Evolutionary conservation across 1,139 yeast genomes (phyloP).

Genomic region (Pichia sp.): DNA sequence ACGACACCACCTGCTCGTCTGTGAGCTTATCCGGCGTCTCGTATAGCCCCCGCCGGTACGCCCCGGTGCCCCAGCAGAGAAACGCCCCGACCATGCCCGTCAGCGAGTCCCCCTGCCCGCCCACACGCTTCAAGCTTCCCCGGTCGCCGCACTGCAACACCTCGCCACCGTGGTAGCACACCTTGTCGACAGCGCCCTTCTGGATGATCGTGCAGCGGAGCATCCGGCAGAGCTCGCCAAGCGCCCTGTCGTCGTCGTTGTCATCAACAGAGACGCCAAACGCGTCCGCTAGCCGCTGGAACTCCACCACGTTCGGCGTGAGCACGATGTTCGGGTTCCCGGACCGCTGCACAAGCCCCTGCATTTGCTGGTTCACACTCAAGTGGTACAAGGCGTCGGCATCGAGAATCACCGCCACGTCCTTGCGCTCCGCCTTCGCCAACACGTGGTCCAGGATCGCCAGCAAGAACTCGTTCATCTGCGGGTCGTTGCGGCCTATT

Average conservation of each 20-base stretch:
- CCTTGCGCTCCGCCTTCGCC: slow-evolving; percentile 32
- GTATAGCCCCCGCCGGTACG: slow-evolving; percentile 51
- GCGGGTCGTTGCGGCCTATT: slow-evolving; percentile 66
- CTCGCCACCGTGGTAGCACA: slow-evolving; percentile 45
- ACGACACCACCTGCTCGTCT: slow-evolving; percentile 42
- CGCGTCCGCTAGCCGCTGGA: slow-evolving; percentile 57
- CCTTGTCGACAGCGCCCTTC: slow-evolving; percentile 66
- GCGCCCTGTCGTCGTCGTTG: neutral
- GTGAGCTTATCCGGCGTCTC: slow-evolving; percentile 27
- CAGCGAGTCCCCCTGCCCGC: slow-evolving; percentile 87
- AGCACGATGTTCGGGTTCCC: slow-evolving; percentile 57
- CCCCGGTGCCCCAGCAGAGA: slow-evolving; percentile 56
- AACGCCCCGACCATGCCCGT: slow-evolving; percentile 70
- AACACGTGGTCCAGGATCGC: slow-evolving; percentile 47
- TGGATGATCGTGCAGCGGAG: slow-evolving; percentile 64
- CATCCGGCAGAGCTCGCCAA: slow-evolving; percentile 41
- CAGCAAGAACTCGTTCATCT: slow-evolving; percentile 59
- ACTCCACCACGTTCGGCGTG: slow-evolving; percentile 90
- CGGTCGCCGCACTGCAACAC: slow-evolving; percentile 38
- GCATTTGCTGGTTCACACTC: slow-evolving; percentile 29
- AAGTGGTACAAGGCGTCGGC: slow-evolving; percentile 71
- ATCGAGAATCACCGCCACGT: slow-evolving; percentile 67
- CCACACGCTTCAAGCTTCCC: slow-evolving; percentile 73
- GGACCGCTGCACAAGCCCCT: slow-evolving; percentile 49
- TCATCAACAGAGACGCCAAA: slow-evolving; percentile 18